These are phyloP conservation scores for Takakia lepidozioides DNA, from an alignment of 225 moss, liverwort and hornwort genomes.

Conservation along the genomic window DNA sequence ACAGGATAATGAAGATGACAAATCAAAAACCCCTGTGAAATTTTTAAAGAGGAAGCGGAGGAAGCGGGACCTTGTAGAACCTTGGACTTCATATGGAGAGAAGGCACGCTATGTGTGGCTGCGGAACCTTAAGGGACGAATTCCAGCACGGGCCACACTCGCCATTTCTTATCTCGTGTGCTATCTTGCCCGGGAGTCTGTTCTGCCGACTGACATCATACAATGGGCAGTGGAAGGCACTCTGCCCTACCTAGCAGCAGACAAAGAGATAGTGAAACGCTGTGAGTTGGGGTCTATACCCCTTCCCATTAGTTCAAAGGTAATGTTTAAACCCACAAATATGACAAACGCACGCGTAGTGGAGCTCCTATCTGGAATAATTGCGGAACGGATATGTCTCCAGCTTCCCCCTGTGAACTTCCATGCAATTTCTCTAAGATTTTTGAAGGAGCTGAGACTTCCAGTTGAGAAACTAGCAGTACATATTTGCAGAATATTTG, in stretches of 20 bases:
- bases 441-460: conserved; percentile 57
- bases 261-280: conserved; percentile 51
- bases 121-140: conserved; percentile 67
- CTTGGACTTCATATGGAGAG: conserved; percentile 61
- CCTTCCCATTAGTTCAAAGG: conserved; percentile 47
- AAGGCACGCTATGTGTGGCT: conserved; percentile 67
- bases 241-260: conserved; percentile 74
- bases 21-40: too few species aligned
- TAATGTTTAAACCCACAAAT: conserved; percentile 69
- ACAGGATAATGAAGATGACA: too few species aligned
- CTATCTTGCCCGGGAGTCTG: conserved; percentile 76
- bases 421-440: conserved; percentile 46
- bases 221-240: conserved; percentile 80
- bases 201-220: conserved; percentile 82
- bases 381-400: conserved; percentile 60
- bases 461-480: conserved; percentile 49
- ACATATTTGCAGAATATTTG: conserved; percentile 53
- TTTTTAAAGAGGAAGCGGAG: conserved; percentile 15
- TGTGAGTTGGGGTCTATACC: conserved; percentile 23
- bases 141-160: conserved; percentile 72
- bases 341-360: conserved; percentile 62
- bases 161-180: conserved; percentile 78
- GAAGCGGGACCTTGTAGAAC: conserved; percentile 33
- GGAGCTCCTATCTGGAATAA: conserved; percentile 62
- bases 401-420: conserved; percentile 77